These are phyloP conservation scores for Talaromyces nanjingensis DNA, from an alignment of 495 filamentous ascomycete genomes.

Conservation along the genomic window DNA sequence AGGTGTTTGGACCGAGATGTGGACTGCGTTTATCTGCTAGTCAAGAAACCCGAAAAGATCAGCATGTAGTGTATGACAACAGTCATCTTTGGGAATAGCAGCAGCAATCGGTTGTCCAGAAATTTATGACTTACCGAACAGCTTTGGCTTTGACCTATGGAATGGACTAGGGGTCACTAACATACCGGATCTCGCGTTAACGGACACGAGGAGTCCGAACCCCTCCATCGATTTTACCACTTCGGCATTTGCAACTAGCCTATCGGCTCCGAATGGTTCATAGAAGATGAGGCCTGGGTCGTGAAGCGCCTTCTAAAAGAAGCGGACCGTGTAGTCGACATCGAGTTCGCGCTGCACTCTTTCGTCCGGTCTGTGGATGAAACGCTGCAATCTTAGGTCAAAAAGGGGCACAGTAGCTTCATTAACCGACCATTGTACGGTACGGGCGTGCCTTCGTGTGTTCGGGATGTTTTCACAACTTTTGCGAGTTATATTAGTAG, in stretches of 20 bases:
- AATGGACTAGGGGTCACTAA: background rate
- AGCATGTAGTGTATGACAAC: no score
- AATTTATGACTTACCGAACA: background rate
- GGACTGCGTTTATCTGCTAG: no score
- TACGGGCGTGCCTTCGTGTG: no score
- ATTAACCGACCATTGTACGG: no score
- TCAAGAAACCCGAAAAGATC: no score
- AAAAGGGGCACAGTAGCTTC: no score
- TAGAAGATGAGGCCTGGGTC: background rate
- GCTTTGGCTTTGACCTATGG: background rate
- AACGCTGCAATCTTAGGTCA: no score
- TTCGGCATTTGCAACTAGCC: background rate
- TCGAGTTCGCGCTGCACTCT: background rate
- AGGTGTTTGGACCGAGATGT: no score
- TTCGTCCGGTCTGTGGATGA: background rate
- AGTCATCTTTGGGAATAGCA: no score
- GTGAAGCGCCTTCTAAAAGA: background rate
- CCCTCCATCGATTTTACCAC: background rate
- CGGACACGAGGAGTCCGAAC: background rate
- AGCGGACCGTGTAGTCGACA: background rate
- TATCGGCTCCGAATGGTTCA: background rate
- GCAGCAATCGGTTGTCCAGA: no score
- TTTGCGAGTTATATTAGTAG: no score
- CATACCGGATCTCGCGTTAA: background rate
- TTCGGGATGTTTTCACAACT: no score